phyloP scores from a whole-genome alignment of 1,284 basidiomycete species.

The Sporisorium scitamineum region DNA sequence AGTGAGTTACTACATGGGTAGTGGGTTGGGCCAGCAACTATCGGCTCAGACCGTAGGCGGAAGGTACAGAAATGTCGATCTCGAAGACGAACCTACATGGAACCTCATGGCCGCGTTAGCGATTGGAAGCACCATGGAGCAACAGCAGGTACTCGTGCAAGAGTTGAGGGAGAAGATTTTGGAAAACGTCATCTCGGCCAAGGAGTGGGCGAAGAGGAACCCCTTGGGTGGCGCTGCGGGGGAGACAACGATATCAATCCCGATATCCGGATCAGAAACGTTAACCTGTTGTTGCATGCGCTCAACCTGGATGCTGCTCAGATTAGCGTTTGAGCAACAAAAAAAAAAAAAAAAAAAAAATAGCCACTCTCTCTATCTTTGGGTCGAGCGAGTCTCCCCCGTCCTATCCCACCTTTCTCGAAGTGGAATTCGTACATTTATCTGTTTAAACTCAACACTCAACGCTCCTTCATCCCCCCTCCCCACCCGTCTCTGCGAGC shows the following conservation, averaged over 20 bases:
- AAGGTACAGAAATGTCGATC: slow-evolving; percentile 73
- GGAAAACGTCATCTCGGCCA: slow-evolving; percentile 83
- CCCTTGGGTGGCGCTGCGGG: slow-evolving; percentile 31
- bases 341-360: too few species aligned
- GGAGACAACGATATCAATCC: slow-evolving; percentile 14
- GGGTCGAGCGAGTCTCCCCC: neutral
- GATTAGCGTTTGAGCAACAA: slow-evolving; percentile 61
- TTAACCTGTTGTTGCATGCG: slow-evolving; percentile 66
- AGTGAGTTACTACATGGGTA: slow-evolving; percentile 68
- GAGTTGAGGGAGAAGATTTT: slow-evolving; percentile 91
- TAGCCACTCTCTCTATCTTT: too few species aligned
- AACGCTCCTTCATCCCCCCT: too few species aligned
- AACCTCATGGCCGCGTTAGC: slow-evolving; percentile 90
- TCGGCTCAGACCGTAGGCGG: slow-evolving; percentile 36
- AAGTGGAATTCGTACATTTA: neutral
- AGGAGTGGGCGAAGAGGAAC: slow-evolving; percentile 66
- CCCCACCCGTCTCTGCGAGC: too few species aligned
- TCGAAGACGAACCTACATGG: slow-evolving; percentile 90
- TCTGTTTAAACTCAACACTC: neutral
- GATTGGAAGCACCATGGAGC: slow-evolving; percentile 85
- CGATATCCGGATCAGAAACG: slow-evolving; percentile 64
- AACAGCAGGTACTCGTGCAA: slow-evolving; percentile 85
- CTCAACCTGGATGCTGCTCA: slow-evolving; percentile 67
- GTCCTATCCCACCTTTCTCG: too few species aligned
- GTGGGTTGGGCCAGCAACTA: slow-evolving; percentile 49